Base-by-base conservation (phyloP, 345 rosid species). In the Adansonia digitata region DNA sequence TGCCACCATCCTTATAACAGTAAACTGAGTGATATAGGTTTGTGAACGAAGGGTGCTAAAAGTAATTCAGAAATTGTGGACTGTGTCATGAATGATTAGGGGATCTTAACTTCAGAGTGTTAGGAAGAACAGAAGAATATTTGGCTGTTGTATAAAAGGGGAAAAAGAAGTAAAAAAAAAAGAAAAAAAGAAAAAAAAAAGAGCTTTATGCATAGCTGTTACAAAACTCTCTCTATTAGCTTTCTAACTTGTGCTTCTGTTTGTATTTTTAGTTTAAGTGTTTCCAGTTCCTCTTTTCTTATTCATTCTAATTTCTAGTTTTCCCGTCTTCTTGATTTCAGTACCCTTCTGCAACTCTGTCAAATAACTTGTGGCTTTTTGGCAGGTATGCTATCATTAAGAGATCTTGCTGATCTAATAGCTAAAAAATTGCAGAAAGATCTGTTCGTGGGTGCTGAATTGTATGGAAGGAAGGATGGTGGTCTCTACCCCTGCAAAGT, bases 351-450 rank as follows among this genome's bases (percentile, higher is more conserved):
- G 7, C 60, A 5, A 37, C 20, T 10, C 65, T 43, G 10, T 49
- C 10, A 27, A 24, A 22, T 72, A 20, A 51, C 66, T 51, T 7
- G 61, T 80, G 42, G 5, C 48, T 75, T 87, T 14, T 79, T 77
- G 76, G 72, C 82, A 95, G 98, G 97, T 78, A 89, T 85, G 83
- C 90, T 91, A 67, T 83, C 99, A 24, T 77, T 93, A 84, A 93
- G 87, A 82, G 98, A 93, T 82, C 97, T 95, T 64, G 92, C 97
- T 4, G 91, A 88, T 78, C 76, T 77, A 75, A 78, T 93, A 77
- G 85, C 88, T 48, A 69, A 78, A 61, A 88, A 95, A 77, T 81
- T 95, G 78, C 87, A 84, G 79, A 87, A 82, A 52, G 64, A 74
- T 75, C 84, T 85, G 61, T 86, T 79, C 81, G 84, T 81, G 63